phyloP scores from a whole-genome alignment of 192 early-diverging fungal species.

The Entomortierella parvispora region DNA sequence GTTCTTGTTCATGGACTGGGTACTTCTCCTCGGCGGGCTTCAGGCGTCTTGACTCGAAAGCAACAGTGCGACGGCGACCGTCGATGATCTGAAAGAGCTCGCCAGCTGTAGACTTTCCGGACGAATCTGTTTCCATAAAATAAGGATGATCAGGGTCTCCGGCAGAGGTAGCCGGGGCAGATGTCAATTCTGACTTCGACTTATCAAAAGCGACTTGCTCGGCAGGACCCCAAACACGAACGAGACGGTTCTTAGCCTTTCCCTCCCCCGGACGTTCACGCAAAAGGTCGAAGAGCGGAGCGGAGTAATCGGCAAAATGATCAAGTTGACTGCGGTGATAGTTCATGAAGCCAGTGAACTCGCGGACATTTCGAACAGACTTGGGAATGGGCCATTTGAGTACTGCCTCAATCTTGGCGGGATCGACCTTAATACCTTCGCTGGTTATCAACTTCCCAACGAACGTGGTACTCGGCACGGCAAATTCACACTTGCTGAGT shows the following conservation, averaged over 20 bases:
- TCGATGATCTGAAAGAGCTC: constrained; percentile 35
- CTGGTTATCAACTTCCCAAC: constrained; percentile 13
- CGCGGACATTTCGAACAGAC: constrained; percentile 18
- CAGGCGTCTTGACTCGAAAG: constrained; percentile 27
- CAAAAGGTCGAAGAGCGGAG: constrained; percentile 29
- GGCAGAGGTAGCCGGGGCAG: not conserved
- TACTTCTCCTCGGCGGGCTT: constrained; percentile 16
- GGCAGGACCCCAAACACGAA: too few relatives aligned
- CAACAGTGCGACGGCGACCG: constrained; percentile 25
- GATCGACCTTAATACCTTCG: constrained; percentile 18
- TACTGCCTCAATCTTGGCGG: constrained; percentile 16
- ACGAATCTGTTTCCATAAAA: constrained; percentile 46
- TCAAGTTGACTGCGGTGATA: constrained; percentile 50
- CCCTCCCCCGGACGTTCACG: too few relatives aligned
- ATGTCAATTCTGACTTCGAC: too few relatives aligned
- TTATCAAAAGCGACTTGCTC: too few relatives aligned
- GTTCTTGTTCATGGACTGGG: constrained; percentile 40
- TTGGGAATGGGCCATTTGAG: too few relatives aligned
- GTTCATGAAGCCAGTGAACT: constrained; percentile 49
- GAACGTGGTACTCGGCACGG: constrained; percentile 7
- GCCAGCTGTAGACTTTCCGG: constrained; percentile 46
- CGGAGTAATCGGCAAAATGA: constrained; percentile 48
- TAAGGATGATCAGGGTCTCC: constrained; percentile 17
- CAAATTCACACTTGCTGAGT: constrained; percentile 37
- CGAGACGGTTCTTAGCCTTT: too few relatives aligned